Percentiles rank a stretch among this genome's conserved stretches.
Evolutionary conservation across 2,329 filamentous ascomycete genomes (phyloP).

Genomic region (Pyrenochaeta sp.): DNA sequence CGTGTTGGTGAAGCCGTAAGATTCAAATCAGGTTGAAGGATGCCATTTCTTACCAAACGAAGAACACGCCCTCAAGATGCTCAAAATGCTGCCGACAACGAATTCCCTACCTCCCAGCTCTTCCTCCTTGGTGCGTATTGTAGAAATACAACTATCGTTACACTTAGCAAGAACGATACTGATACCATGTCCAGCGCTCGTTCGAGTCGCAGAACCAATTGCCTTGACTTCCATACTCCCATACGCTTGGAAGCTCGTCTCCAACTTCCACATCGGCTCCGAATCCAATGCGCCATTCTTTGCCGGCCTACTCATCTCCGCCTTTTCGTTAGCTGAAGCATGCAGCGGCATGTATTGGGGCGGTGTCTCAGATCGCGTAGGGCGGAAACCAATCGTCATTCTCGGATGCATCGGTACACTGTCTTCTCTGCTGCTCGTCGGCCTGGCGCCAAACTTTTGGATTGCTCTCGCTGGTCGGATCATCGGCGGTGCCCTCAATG

Average conservation of each 20-base stretch:
- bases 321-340: slow-evolving; percentile 87
- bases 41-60: slow-evolving; percentile 68
- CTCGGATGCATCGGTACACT: slow-evolving; percentile 76
- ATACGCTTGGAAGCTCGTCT: slow-evolving; percentile 63
- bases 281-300: slow-evolving; percentile 75
- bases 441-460: slow-evolving; percentile 84
- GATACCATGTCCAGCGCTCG: slow-evolving; percentile 70
- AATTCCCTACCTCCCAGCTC: slow-evolving; percentile 83
- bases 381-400: slow-evolving; percentile 51
- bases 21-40: slow-evolving; percentile 58
- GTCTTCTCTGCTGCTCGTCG: slow-evolving; percentile 82
- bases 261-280: slow-evolving; percentile 47
- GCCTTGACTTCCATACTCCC: slow-evolving; percentile 94
- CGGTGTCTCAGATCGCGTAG: slow-evolving; percentile 49
- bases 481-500: slow-evolving; percentile 84
- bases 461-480: slow-evolving; percentile 78
- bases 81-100: slow-evolving; percentile 71
- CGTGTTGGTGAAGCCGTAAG: slow-evolving; percentile 58
- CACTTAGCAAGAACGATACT: slow-evolving; percentile 3
- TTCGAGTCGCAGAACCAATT: slow-evolving; percentile 90
- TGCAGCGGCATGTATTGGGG: slow-evolving; percentile 75
- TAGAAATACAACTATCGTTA: background rate
- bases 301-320: slow-evolving; percentile 85
- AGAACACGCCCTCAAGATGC: slow-evolving; percentile 67
- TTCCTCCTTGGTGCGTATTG: slow-evolving; percentile 77